Conservation (phyloP, 2,329 filamentous ascomycete species). For the Dactylellina haptotyla region DNA sequence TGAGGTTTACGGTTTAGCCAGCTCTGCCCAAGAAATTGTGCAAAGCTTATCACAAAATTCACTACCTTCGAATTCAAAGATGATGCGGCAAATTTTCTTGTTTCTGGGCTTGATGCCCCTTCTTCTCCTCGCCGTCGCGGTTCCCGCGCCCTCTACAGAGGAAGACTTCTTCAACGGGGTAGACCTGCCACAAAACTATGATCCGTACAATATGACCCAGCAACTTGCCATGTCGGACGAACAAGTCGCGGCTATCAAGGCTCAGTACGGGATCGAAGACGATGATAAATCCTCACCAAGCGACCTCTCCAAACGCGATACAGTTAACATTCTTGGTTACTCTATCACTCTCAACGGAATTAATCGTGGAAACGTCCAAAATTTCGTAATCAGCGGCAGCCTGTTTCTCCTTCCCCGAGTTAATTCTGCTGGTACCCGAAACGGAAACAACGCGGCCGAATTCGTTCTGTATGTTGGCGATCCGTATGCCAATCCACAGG, state of each 20-base stretch:
- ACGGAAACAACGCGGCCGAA: conserved; percentile 12
- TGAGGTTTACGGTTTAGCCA: too few relatives aligned
- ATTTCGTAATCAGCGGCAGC: neutral
- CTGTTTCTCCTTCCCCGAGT: neutral
- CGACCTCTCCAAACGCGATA: too few relatives aligned
- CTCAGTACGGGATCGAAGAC: too few relatives aligned
- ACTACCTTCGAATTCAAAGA: too few relatives aligned
- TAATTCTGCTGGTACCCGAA: neutral
- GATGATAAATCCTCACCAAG: too few relatives aligned
- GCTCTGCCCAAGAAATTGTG: too few relatives aligned
- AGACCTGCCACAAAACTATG: neutral
- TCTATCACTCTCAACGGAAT: conserved; percentile 8
- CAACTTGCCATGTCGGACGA: neutral
- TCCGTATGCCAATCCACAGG: neutral
- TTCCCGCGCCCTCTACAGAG: neutral
- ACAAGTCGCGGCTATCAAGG: neutral
- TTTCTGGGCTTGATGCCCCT: neutral
- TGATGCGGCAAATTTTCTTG: neutral
- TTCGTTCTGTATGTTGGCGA: conserved; percentile 16
- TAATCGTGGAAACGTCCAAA: conserved; percentile 6
- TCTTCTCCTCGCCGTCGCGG: neutral
- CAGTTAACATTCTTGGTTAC: conserved; percentile 2
- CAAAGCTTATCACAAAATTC: too few relatives aligned
- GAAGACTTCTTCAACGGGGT: neutral
- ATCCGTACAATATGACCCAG: neutral